Evolutionary conservation across 805 yeast species (phyloP).

Genomic region (Cyberlindnera euphorbiiphila): DNA sequence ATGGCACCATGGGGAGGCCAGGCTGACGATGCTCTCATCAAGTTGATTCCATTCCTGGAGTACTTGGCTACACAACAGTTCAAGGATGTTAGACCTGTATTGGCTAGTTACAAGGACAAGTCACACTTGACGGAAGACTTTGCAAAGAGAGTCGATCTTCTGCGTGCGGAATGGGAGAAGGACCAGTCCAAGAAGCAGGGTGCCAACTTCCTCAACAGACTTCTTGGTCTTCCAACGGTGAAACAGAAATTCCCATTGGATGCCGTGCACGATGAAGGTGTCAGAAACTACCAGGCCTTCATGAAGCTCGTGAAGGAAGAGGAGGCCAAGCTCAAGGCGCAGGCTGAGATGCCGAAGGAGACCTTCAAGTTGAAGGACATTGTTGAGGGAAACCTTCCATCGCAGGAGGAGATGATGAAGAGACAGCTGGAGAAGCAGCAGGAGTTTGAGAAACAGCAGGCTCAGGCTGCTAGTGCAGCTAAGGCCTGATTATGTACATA

Average conservation of each 20-base stretch:
- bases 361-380: conserved; percentile 80
- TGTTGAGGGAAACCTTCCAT: conserved; percentile 77
- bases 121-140: conserved; percentile 73
- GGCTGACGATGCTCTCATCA: conserved; percentile 74
- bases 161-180: conserved; percentile 67
- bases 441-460: conserved; percentile 31
- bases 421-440: conserved; percentile 39
- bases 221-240: conserved; percentile 59
- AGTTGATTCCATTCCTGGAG: conserved; percentile 88
- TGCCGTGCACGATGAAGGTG: conserved; percentile 86
- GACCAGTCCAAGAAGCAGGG: conserved; percentile 44
- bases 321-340: conserved; percentile 54
- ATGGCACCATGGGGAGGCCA: conserved; percentile 83
- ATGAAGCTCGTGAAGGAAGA: conserved; percentile 82
- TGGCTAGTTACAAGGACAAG: conserved; percentile 68
- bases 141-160: conserved; percentile 65
- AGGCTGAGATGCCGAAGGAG: conserved; percentile 78
- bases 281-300: conserved; percentile 79
- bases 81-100: conserved; percentile 85
- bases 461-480: conserved; percentile 9
- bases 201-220: conserved; percentile 50
- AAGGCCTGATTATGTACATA: conserved; percentile 2
- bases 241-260: conserved; percentile 68
- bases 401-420: conserved; percentile 59
- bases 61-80: conserved; percentile 84